phyloP scores from a whole-genome alignment of 2,329 filamentous ascomycete species.

The Aspergillus viridinutans region DNA sequence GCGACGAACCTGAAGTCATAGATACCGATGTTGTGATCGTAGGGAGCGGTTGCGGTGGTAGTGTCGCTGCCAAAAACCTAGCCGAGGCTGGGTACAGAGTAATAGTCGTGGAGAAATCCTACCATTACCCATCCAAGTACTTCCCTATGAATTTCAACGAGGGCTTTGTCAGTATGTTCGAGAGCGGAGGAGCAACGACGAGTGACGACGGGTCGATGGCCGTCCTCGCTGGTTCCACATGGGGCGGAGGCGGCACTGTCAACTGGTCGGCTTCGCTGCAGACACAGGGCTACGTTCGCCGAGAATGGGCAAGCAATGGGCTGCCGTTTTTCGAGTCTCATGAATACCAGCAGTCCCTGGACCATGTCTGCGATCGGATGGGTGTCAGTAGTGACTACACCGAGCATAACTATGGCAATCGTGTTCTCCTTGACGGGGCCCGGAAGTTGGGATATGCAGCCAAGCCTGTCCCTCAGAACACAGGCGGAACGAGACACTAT shows the following conservation, averaged over 20 bases:
- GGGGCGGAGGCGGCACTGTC: slow-evolving; percentile 81
- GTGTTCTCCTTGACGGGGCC: slow-evolving; percentile 68
- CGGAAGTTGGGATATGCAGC: slow-evolving; percentile 68
- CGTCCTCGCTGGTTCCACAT: slow-evolving; percentile 66
- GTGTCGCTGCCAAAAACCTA: slow-evolving; percentile 73
- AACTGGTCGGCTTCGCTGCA: slow-evolving; percentile 73
- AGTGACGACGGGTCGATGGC: slow-evolving; percentile 56
- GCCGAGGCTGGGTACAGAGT: slow-evolving; percentile 72
- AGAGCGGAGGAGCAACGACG: slow-evolving; percentile 58
- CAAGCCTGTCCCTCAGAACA: slow-evolving; percentile 72
- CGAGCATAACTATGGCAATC: slow-evolving; percentile 69
- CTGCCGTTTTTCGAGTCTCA: slow-evolving; percentile 69
- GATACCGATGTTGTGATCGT: slow-evolving; percentile 81
- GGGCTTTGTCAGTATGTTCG: slow-evolving; percentile 62
- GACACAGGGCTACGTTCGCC: slow-evolving; percentile 70
- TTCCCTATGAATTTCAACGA: slow-evolving; percentile 68
- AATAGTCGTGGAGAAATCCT: slow-evolving; percentile 76
- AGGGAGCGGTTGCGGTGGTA: slow-evolving; percentile 82
- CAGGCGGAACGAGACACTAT: slow-evolving; percentile 66
- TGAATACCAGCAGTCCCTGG: slow-evolving; percentile 73
- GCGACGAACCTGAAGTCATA: slow-evolving; percentile 54
- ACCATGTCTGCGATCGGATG: slow-evolving; percentile 74
- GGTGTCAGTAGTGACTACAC: slow-evolving; percentile 65
- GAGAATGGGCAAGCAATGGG: slow-evolving; percentile 70
- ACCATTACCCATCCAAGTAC: slow-evolving; percentile 67